These are phyloP conservation scores for Alternaria triticimaculans DNA, from an alignment of 2,329 filamentous ascomycete species.

Conservation along the genomic window DNA sequence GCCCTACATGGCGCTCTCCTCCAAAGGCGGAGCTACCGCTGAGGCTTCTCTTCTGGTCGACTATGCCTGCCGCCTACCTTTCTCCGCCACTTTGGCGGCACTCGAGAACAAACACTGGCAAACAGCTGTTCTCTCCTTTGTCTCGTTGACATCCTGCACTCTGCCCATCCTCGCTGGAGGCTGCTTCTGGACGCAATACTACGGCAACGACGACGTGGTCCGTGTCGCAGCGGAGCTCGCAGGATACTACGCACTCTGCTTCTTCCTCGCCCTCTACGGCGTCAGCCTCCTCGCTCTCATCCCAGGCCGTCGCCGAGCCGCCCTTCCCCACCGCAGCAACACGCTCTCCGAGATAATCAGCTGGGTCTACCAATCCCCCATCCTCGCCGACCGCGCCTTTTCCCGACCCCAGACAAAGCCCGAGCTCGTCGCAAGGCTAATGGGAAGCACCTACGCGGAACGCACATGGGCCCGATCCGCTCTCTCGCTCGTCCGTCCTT, in stretches of 20 bases:
- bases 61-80: constrained; percentile 71
- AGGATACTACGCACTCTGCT: constrained; percentile 75
- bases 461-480: constrained; percentile 37
- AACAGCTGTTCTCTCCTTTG: constrained; percentile 66
- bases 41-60: constrained; percentile 71
- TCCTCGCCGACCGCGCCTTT: constrained; percentile 77
- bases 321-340: constrained; percentile 75
- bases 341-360: constrained; percentile 79
- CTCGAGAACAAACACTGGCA: constrained; percentile 68
- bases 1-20: constrained; percentile 71
- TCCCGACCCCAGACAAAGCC: constrained; percentile 69
- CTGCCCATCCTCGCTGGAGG: constrained; percentile 74
- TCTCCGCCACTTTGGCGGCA: constrained; percentile 66
- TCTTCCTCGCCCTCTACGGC: constrained; percentile 73
- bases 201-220: constrained; percentile 42
- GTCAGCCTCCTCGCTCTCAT: constrained; percentile 65
- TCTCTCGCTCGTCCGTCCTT: constrained; percentile 38
- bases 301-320: constrained; percentile 65
- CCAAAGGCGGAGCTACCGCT: constrained; percentile 65
- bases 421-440: constrained; percentile 73
- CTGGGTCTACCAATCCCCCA: constrained; percentile 75
- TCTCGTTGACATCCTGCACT: constrained; percentile 65
- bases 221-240: constrained; percentile 73
- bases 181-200: constrained; percentile 75
- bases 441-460: constrained; percentile 61